Base-by-base conservation (phyloP, 192 early-diverging fungal genomes). In the Coemansia sp. region DNA sequence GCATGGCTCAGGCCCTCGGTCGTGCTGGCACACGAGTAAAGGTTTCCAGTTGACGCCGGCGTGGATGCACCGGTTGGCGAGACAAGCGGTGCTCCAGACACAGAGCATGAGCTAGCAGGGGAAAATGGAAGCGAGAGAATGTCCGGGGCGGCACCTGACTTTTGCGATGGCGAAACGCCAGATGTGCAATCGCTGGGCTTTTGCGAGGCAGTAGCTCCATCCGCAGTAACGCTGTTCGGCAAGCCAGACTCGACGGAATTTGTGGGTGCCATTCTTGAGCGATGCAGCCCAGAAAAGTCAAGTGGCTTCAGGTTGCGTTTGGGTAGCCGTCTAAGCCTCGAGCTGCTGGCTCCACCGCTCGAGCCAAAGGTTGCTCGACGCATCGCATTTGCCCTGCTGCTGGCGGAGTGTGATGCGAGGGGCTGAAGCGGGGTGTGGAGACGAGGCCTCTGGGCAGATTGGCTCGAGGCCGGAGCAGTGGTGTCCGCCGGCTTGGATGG, bases 261-360 rank as follows among this genome's bases (percentile, higher is more conserved):
- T 54, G 49, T 46, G 38, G 54, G 12, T 39, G 62, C 66, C 14
- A 39, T 45, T 38, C 63, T 63, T n/a, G 69, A 58, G 45, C 68
- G 72, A 64, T 75, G 69, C 17, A 82, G 40, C 6, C 69, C 53
- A 12, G 79, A 82, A 71, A 82, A 82, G 61, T 82, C 79, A 20
- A 82, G 79, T 69, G 79, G 79, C 66, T 82, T 82, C 60, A 82
- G 71, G 61, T 82, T 82, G 58, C 79, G 74, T 63, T 77, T 76
- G n/a, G 79, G 79, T 62, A 82, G 64, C 32, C 79, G 70, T 46
- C 75, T 72, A 67, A 82, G 74, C 68, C 79, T 65, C 51, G 60
- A 50, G 55, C 62, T 58, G 61, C 61, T 50, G 22, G 32, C 51
- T 16, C 19, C 50, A 14, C 43, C 22, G 61, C 50, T 67, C 37